Base-by-base conservation (phyloP, 768 basidiomycete species). In the Suillus variegatus region DNA sequence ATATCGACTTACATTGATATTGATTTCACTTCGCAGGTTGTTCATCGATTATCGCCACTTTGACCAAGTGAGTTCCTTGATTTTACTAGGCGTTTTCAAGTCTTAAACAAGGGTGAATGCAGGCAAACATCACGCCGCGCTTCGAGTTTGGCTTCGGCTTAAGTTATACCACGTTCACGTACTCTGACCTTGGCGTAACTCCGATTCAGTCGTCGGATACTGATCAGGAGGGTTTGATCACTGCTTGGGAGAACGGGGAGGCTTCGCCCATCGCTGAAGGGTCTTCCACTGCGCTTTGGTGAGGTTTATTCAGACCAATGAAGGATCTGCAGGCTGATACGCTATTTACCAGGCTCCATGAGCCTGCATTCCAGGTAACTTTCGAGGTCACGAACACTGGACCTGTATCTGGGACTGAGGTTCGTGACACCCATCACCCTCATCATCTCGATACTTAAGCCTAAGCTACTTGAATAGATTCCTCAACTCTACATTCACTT, bases 401-500 rank as follows among this genome's bases (percentile, higher is more conserved):
- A 16, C 35, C 47, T 14, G 40, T 76, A 20, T 71, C 73, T 8
- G 80, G 79, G 1, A 67, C 70, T 28, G 79, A 77, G 67, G 75
- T 54, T 47, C 46, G 46, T 41, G 14, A 46, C 35, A 55, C 73
- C 49, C 8, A 54, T n/a, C 25, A 18, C 12, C 51, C 36, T 40
- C 32, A 10, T 14, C 9, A 52, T 56, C 46, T 28, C 6, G 3
- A 28, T 36, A 5, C 7, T 57, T 36, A 49, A 66, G 7, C 71
- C 28, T 13, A 63, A 36, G 4, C 10, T 2, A 16, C 55, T 25
- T 14, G 60, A 43, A 25, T 68, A 89, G 84, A 87, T 88, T 58
- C 85, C 89, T 18, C 91, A 92, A 77, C 72, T 92, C 5, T 92
- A 91, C 76, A 65, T 91, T 46, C 82, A 88, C 73, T 83, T 86